Base-by-base conservation (phyloP, 1,284 basidiomycete genomes). In the Cryptococcus jaspeensis region DNA sequence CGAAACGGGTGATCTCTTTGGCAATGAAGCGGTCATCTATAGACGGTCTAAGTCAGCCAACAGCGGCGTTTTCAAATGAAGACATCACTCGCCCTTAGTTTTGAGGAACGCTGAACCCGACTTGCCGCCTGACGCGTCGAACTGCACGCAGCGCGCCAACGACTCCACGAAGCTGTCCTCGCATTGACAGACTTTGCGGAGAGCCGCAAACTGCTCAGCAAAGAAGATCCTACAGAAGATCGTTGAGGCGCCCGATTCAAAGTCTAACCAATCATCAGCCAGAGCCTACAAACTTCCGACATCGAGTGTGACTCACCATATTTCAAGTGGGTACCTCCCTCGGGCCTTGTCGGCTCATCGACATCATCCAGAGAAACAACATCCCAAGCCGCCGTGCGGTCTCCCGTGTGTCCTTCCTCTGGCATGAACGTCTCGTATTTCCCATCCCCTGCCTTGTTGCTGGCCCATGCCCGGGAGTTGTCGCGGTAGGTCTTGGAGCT, bases 11-110 rank as follows among this genome's bases (percentile, higher is more conserved):
- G 35, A 99, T 84, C 71, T 97, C 95, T 73, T 99, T 99, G 47
- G 96, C 92, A 64, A 99, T 94, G 80, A 99, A 95, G 4, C 96
- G 91, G 73, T 98, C 93, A 73, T 99, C 96, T 91, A 66, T 40
- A n/a, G 20, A 41, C 15, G n/a, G n/a, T n/a, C n/a, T n/a, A 40
- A 7, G 32, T 63, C 35, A 59, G 59, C 28, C 25, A 32, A 3
- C 15, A 35, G 22, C 43, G n/a, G 6, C 22, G 11, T 28, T n/a
- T 1, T 41, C 41, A 22, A 40, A 32, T 22, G 6, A 28, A 23
- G 12, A 40, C 39, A 12, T 4, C 2, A 65, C 77, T 56, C 63
- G 91, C 92, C 92, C 81, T 87, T 83, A 11, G 92, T 96, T 80
- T 98, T 99, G 66, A 99, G 79, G 78, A 99, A 99, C 0, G 91